Percentiles rank a stretch among this genome's conserved stretches.
Evolutionary conservation across 148 eudicot species (phyloP).

Genomic region (Rhododendron ferrugineum): DNA sequence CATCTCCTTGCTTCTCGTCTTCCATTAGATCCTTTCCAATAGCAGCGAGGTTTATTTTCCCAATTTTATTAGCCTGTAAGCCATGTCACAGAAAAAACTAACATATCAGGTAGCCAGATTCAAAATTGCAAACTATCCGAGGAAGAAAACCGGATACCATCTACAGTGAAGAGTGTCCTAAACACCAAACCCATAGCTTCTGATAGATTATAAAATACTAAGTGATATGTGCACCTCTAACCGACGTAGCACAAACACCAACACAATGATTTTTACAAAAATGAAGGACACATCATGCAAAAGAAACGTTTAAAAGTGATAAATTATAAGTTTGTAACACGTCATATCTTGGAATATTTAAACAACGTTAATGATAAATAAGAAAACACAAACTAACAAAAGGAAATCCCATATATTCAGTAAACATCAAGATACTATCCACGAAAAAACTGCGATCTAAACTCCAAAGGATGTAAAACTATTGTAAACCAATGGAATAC

Average conservation of each 20-base stretch:
- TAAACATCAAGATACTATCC: background rate
- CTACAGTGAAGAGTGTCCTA: background rate
- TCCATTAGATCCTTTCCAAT: conserved; percentile 99
- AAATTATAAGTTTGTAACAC: background rate
- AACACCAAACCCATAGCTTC: conserved; percentile 6
- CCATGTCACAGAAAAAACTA: background rate
- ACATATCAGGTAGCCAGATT: background rate
- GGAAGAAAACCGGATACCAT: background rate
- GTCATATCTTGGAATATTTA: background rate
- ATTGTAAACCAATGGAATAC: background rate
- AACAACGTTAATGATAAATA: background rate
- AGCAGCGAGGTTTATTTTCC: conserved; percentile 96
- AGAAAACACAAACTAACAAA: background rate
- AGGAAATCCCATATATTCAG: background rate
- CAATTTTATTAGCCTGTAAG: conserved; percentile 86
- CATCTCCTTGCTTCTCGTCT: conserved; percentile 96
- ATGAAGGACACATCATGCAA: background rate
- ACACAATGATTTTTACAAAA: background rate
- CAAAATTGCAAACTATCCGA: background rate
- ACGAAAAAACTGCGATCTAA: background rate
- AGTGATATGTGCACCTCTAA: background rate
- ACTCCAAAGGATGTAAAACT: background rate
- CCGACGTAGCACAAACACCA: background rate
- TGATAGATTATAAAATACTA: background rate
- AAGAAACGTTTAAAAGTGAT: background rate